A percentile compares a stretch with the other conserved stretches of the same genome.
phyloP scores from a whole-genome alignment of 2,329 filamentous ascomycete genomes.

The Aspergillus vadensis region DNA sequence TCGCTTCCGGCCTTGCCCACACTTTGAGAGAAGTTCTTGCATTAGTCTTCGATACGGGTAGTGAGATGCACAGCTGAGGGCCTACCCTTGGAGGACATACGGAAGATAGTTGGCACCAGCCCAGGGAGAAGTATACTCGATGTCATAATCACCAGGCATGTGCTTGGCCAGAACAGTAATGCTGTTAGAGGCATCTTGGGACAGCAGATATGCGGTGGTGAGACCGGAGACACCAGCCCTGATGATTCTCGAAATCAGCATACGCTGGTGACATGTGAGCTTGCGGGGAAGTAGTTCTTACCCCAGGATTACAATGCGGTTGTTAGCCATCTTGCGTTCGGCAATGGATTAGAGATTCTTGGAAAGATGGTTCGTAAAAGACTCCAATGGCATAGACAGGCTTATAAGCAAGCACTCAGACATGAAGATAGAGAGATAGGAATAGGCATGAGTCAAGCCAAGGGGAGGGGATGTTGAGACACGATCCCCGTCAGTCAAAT shows the following conservation, averaged over 20 bases:
- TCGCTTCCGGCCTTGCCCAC: constrained; percentile 42
- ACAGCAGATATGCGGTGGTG: constrained; percentile 65
- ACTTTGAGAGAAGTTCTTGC: constrained; percentile 23
- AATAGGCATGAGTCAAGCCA: not conserved
- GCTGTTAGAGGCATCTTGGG: constrained; percentile 56
- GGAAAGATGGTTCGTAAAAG: not conserved
- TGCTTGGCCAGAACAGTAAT: constrained; percentile 80
- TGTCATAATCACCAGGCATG: constrained; percentile 91
- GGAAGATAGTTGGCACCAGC: constrained; percentile 80
- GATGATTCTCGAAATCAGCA: constrained; percentile 9
- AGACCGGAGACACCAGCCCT: constrained; percentile 68
- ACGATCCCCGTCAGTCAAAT: not conserved
- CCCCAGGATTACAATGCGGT: constrained; percentile 46
- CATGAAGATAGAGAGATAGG: not conserved
- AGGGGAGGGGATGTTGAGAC: not conserved
- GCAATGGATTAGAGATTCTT: not conserved
- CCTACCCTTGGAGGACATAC: constrained; percentile 48
- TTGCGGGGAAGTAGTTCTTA: constrained; percentile 22
- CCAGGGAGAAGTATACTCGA: constrained; percentile 88
- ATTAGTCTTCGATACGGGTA: not conserved
- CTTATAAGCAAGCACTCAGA: not conserved
- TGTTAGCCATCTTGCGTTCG: constrained; percentile 30
- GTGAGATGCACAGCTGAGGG: not conserved
- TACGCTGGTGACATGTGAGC: not conserved
- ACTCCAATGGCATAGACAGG: not conserved